Evolutionary conservation across 2,329 filamentous ascomycete species (phyloP), one percentile per base, ranked within the genome.

Genomic region (Sclerotinia sclerotiorum): DNA sequence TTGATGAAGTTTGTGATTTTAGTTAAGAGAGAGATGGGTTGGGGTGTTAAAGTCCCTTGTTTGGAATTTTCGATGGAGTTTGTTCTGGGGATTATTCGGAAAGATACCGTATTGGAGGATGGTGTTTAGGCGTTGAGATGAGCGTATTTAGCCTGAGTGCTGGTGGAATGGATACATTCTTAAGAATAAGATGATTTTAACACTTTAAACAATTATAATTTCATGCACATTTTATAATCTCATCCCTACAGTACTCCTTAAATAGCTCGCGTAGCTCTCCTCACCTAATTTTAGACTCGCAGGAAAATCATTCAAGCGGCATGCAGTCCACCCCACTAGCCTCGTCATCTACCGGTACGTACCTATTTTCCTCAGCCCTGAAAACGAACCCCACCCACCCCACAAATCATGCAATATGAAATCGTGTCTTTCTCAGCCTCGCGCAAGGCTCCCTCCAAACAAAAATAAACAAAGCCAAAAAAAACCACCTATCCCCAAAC

Each of bases 351-450:
- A 35, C 35, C 35, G 35, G 35, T 35, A 35, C 32, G 32, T 35
- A 35, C 32, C 32, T 35, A 24, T 42, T n/a, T 32, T n/a, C 32
- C 55, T 57, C 35, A 57, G 32, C 55, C 55, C 55, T 57, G 32
- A 24, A 42, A 15, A 15, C 13, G 1, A 15, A 42, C 39, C 55
- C 7, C 39, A 42, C 39, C 15, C 39, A 1, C 21, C 13, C 32
- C 64, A 44, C n/a, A 66, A 60, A 61, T 60, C 39, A n/a, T 29
- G 39, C 63, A 21, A 60, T 61, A 42, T 52, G 65, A 61, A 67
- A 27, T 51, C 65, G 65, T 67, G 65, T 58, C 65, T 61, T 67
- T 67, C 65, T 67, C 65, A 61, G 65, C 65, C 65, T 67, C 29
- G 46, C 65, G 32, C 65, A 67, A 60, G 65, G 65, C 65, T 60